Conservation (phyloP, 768 basidiomycete genomes). For the Amylocystis lapponica region DNA sequence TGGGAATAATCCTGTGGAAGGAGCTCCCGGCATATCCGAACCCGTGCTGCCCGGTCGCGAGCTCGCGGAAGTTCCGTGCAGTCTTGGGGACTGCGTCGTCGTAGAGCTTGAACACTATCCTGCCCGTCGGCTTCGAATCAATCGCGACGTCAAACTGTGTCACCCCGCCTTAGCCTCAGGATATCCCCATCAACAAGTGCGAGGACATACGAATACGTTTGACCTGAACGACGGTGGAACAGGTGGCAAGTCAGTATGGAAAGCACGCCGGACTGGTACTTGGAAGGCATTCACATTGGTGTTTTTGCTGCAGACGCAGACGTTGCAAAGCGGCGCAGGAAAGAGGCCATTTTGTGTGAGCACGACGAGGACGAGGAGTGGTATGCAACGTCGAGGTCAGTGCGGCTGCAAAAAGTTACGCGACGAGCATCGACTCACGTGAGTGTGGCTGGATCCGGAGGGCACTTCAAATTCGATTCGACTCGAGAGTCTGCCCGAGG, state of each 20-base stretch:
- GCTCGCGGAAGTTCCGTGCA: conserved; percentile 50
- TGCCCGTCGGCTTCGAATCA: conserved; percentile 23
- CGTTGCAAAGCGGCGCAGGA: conserved; percentile 47
- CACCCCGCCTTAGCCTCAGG: not conserved
- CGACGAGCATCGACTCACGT: not conserved
- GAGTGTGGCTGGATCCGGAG: not conserved
- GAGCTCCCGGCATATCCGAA: conserved; percentile 41
- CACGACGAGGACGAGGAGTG: not conserved
- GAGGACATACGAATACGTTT: conserved; percentile 28
- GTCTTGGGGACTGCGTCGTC: conserved; percentile 44
- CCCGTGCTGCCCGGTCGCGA: conserved; percentile 44
- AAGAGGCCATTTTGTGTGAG: conserved; percentile 35
- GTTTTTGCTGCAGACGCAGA: conserved; percentile 33
- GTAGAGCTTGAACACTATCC: conserved; percentile 52
- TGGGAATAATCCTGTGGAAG: conserved; percentile 62
- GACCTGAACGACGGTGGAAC: conserved; percentile 15
- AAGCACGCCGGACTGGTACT: not conserved
- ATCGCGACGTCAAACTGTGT: conserved; percentile 29
- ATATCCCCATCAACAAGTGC: not conserved
- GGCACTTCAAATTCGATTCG: not conserved
- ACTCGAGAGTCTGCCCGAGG: not conserved
- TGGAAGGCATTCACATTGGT: conserved; percentile 11
- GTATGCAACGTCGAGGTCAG: not conserved
- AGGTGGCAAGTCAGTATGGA: not conserved
- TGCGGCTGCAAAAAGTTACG: not conserved